Evolutionary conservation across 352 stramenopile species (phyloP).

Genomic region (Globisporangium camurandrum): DNA sequence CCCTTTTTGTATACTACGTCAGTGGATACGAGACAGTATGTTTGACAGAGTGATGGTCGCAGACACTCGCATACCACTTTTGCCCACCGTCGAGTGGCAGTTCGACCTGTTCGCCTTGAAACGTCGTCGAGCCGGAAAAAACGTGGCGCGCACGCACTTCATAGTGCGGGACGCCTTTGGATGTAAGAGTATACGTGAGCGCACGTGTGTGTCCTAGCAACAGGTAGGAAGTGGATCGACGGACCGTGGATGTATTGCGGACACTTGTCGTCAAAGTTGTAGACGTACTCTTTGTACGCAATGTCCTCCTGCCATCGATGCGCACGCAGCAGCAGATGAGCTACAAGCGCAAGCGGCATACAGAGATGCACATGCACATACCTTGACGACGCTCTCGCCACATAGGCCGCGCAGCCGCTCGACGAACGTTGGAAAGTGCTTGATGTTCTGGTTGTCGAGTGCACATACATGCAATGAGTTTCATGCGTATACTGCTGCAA

Average conservation of each 20-base stretch:
- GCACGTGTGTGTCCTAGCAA: too few species aligned
- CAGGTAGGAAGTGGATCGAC: background rate
- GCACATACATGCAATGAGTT: background rate
- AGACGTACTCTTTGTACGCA: conserved; percentile 86
- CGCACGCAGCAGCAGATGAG: background rate
- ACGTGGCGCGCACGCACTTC: conserved; percentile 76
- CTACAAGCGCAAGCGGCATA: too few species aligned
- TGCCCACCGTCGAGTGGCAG: conserved; percentile 67
- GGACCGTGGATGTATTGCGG: conserved; percentile 77
- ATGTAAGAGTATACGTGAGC: background rate
- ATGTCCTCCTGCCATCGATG: conserved; percentile 54
- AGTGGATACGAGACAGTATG: background rate
- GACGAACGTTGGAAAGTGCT: conserved; percentile 76
- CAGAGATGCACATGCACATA: conserved; percentile 7
- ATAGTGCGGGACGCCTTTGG: conserved; percentile 65
- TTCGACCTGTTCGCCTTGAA: conserved; percentile 70
- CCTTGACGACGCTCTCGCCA: conserved; percentile 77
- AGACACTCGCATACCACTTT: conserved; percentile 79
- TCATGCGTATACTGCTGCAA: background rate
- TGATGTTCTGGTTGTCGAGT: conserved; percentile 56
- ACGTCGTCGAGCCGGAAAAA: conserved; percentile 75
- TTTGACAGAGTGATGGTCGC: background rate
- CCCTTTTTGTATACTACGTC: conserved; percentile 19
- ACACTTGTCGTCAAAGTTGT: conserved; percentile 86
- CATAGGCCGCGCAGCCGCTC: conserved; percentile 70